Evolutionary conservation across 2,329 filamentous ascomycete genomes (phyloP), one percentile per base, ranked within the genome.

Genomic region (Pseudocercospora ulei): DNA sequence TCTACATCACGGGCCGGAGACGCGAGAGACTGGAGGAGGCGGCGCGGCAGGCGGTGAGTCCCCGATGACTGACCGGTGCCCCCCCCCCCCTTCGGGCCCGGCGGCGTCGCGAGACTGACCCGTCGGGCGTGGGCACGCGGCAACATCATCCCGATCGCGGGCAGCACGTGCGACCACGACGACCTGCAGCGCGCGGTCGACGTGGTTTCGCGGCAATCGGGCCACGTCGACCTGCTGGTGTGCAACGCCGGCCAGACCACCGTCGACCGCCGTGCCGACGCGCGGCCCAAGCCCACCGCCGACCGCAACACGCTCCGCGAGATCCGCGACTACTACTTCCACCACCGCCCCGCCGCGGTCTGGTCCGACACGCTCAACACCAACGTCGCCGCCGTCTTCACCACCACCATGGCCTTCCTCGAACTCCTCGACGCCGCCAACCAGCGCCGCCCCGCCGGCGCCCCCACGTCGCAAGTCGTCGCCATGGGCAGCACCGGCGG

Each of bases 211-310:
- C 45, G 55, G 5, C 63, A 71, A 16, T 53, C 53, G 2, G 65
- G 64, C 26, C 63, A 69, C 47, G 63, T 73, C 40, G 69, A 74
- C 49, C 62, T 73, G 14, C 57, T 73, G 0, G 61, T 73, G 51
- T 47, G 68, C 51, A 73, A 73, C 46, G 69, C 69, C 9, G 70
- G 71, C 16, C 29, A 52, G 33, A 56, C 55, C 3, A 55, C 55
- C 12, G 51, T 43, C 36, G 55, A 57, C 40, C 34, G 41, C 28
- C 43, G 39, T 7, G 54, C 56, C 24, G 50, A 58, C 34, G 50
- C 56, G 12, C 66, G 69, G 0, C 68, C 70, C 0, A 52, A 62
- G 35, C 64, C 60, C 22, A 57, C 48, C 3, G 29, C 39, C 0
- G 51, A 58, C 49, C 4, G 48, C 53, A 2, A 40, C 56, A 7